A percentile compares a stretch with the other conserved stretches of the same genome.
Evolutionary conservation across 2,329 filamentous ascomycete species (phyloP).

Genomic region (Alternaria alternata): DNA sequence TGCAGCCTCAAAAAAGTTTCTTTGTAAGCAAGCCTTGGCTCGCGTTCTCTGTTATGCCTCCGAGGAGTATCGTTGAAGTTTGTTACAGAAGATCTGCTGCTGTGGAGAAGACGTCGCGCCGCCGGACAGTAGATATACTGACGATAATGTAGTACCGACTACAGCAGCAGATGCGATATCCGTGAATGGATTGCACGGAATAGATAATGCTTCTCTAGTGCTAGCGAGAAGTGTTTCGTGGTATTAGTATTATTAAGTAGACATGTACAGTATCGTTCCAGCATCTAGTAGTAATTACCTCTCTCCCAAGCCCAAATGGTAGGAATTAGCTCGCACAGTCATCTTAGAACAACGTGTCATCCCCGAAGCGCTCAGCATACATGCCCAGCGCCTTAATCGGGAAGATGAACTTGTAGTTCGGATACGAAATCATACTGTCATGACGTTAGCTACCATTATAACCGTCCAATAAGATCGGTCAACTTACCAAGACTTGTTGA

Average conservation of each 20-base stretch:
- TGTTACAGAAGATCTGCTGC: background rate
- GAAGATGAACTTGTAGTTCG: constrained; percentile 98
- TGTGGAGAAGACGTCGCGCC: background rate
- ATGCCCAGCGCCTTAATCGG: constrained; percentile 92
- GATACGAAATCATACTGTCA: constrained; percentile 91
- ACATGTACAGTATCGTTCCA: background rate
- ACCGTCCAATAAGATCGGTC: no score
- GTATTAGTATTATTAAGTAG: background rate
- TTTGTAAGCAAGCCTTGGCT: background rate
- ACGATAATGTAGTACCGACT: background rate
- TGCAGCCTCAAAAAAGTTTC: background rate
- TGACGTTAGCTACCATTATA: constrained; percentile 17
- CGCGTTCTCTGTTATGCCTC: background rate
- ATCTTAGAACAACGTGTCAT: constrained; percentile 32
- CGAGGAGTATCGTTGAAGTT: background rate
- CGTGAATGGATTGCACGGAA: background rate
- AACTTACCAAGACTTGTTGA: constrained; percentile 91
- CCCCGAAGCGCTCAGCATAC: constrained; percentile 66
- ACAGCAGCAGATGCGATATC: background rate
- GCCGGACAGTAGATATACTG: background rate
- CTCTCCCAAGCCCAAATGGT: background rate
- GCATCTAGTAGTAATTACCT: background rate
- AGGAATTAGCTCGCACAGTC: no score
- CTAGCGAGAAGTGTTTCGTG: background rate
- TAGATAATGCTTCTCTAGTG: background rate